phyloP scores from a whole-genome alignment of 768 basidiomycete genomes.

The Cystobasidiopsis lactophilus region DNA sequence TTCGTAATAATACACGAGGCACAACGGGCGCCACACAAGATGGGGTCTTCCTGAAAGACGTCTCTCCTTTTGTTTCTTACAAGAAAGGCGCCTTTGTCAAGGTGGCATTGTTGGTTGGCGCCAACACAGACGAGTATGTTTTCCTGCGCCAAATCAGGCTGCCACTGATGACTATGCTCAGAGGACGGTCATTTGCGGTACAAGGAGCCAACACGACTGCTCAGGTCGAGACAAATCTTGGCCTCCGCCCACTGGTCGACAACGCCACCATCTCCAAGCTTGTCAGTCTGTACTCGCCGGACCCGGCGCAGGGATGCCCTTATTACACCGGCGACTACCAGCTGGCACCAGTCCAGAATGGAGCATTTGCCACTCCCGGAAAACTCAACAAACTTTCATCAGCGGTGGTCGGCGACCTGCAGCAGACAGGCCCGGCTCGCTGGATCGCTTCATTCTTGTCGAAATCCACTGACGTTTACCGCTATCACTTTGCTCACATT shows the following conservation, averaged over 20 bases:
- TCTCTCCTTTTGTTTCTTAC: background rate
- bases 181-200: background rate
- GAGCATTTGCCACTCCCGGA: background rate
- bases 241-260: background rate
- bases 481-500: background rate
- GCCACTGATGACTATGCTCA: no score
- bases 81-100: slow-evolving; percentile 4
- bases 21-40: slow-evolving; percentile 6
- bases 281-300: slow-evolving; percentile 9
- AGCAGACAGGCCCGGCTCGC: background rate
- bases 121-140: no score
- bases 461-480: background rate
- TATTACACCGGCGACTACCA: slow-evolving; percentile 13
- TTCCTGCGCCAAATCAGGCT: no score
- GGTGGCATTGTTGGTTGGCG: slow-evolving; percentile 11
- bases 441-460: background rate
- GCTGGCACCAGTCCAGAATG: background rate
- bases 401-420: background rate
- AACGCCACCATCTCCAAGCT: slow-evolving; percentile 2
- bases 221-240: background rate
- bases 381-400: background rate
- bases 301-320: slow-evolving; percentile 9
- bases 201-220: background rate
- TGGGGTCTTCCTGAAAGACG: slow-evolving; percentile 2
- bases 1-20: slow-evolving; percentile 5